phyloP scores from a whole-genome alignment of 2,329 filamentous ascomycete species.

The Fusarium continuum region DNA sequence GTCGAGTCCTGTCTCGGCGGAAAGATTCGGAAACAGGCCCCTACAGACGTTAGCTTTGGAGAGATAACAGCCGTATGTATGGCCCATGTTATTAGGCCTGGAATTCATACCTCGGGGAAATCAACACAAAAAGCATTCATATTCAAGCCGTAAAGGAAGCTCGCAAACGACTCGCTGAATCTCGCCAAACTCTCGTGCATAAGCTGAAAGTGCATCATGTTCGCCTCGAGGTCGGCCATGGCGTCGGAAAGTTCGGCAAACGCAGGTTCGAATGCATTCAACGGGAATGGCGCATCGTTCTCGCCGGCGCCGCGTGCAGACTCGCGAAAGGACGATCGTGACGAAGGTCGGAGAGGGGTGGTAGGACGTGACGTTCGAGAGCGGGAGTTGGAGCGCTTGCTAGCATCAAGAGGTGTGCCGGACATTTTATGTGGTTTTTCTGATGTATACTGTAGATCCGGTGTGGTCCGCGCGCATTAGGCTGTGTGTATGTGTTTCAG shows the following conservation, averaged over 20 bases:
- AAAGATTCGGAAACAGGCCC: slow-evolving; percentile 88
- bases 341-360: slow-evolving; percentile 89
- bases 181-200: slow-evolving; percentile 95
- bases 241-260: slow-evolving; percentile 94
- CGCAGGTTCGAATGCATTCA: slow-evolving; percentile 85
- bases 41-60: slow-evolving; percentile 53
- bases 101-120: slow-evolving; percentile 80
- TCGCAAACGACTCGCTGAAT: slow-evolving; percentile 95
- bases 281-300: slow-evolving; percentile 68
- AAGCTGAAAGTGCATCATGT: slow-evolving; percentile 95
- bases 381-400: slow-evolving; percentile 66
- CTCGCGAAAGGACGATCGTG: slow-evolving; percentile 86
- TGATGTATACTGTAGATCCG: background rate
- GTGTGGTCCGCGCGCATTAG: background rate
- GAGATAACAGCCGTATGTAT: background rate
- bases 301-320: slow-evolving; percentile 67
- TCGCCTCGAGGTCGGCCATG: slow-evolving; percentile 94
- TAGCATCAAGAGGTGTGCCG: slow-evolving; percentile 39
- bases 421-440: slow-evolving; percentile 34
- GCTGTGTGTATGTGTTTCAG: background rate
- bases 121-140: slow-evolving; percentile 99
- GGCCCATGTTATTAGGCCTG: background rate
- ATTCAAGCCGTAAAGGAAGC: slow-evolving; percentile 94
- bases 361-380: slow-evolving; percentile 80
- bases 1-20: slow-evolving; percentile 68